Percentiles rank a stretch among this genome's conserved stretches.
These are phyloP conservation scores for Ilex aquifolium DNA, from an alignment of 257 asterid species.

Conservation along the genomic window DNA sequence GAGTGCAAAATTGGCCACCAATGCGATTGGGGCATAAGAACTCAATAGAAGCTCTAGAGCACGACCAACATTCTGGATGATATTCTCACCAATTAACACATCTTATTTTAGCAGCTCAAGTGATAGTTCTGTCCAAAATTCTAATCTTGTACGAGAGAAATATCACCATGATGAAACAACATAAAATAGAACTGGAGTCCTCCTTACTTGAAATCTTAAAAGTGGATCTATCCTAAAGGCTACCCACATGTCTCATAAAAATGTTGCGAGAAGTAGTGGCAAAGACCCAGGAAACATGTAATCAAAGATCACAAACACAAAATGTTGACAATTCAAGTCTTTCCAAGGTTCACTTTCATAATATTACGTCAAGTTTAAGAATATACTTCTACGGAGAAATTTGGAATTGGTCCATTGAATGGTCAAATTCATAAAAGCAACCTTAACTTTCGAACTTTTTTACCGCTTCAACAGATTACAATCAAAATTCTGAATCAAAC, in stretches of 20 bases:
- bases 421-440: too few species aligned
- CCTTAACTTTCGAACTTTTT: too few species aligned
- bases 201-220: too few species aligned
- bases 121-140: constrained; percentile 58
- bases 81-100: constrained; percentile 46
- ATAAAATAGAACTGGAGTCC: too few species aligned
- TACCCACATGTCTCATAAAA: neutral
- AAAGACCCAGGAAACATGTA: neutral
- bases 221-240: too few species aligned
- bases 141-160: too few species aligned
- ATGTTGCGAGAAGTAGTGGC: neutral
- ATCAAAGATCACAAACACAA: neutral
- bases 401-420: too few species aligned
- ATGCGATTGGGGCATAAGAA: constrained; percentile 51
- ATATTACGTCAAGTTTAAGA: neutral
- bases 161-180: too few species aligned
- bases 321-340: neutral
- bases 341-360: neutral
- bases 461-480: too few species aligned
- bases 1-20: constrained; percentile 66
- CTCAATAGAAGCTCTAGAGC: constrained; percentile 55
- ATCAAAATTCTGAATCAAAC: too few species aligned
- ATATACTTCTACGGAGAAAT: neutral
- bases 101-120: constrained; percentile 53
- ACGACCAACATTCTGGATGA: constrained; percentile 44